Percentiles rank a stretch among this genome's conserved stretches.
Evolutionary conservation across 768 basidiomycete species (phyloP).

Genomic region (Pulveroboletus frians): DNA sequence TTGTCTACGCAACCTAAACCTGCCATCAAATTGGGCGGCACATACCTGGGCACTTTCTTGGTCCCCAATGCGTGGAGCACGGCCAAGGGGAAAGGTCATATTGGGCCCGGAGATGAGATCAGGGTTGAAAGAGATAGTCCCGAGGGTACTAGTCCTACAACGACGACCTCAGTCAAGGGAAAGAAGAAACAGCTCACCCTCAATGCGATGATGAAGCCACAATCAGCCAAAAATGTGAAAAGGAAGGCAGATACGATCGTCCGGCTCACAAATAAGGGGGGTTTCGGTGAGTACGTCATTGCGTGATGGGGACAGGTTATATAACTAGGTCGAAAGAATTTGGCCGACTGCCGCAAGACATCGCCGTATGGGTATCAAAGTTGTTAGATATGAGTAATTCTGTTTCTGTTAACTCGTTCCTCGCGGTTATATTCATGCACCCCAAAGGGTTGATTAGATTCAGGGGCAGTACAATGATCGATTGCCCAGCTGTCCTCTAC

Average conservation of each 20-base stretch:
- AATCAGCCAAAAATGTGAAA: conserved; percentile 42
- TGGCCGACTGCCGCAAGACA: conserved; percentile 66
- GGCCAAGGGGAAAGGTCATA: conserved; percentile 65
- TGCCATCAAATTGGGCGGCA: conserved; percentile 22
- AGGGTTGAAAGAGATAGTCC: conserved; percentile 50
- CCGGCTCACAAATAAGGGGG: conserved; percentile 56
- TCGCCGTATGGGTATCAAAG: conserved; percentile 68
- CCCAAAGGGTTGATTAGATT: conserved; percentile 59
- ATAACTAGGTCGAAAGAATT: conserved; percentile 49
- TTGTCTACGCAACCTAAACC: conserved; percentile 15
- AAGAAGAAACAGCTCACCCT: conserved; percentile 64
- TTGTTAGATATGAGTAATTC: conserved; percentile 62
- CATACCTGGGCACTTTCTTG: conserved; percentile 63
- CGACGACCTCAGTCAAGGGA: conserved; percentile 27
- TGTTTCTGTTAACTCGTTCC: neutral
- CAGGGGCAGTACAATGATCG: conserved; percentile 64
- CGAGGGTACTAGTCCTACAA: conserved; percentile 25
- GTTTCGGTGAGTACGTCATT: conserved; percentile 49
- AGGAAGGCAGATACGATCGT: conserved; percentile 62
- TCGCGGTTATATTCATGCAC: conserved; percentile 1
- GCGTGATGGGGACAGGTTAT: neutral
- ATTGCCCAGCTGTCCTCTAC: conserved; percentile 65
- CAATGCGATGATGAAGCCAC: conserved; percentile 59
- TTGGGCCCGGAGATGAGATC: conserved; percentile 59
- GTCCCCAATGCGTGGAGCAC: conserved; percentile 78